Percentiles rank a stretch among this genome's conserved stretches.
Evolutionary conservation across 1,284 basidiomycete species (phyloP).

Genomic region (Cutaneotrichosporon daszewskae): DNA sequence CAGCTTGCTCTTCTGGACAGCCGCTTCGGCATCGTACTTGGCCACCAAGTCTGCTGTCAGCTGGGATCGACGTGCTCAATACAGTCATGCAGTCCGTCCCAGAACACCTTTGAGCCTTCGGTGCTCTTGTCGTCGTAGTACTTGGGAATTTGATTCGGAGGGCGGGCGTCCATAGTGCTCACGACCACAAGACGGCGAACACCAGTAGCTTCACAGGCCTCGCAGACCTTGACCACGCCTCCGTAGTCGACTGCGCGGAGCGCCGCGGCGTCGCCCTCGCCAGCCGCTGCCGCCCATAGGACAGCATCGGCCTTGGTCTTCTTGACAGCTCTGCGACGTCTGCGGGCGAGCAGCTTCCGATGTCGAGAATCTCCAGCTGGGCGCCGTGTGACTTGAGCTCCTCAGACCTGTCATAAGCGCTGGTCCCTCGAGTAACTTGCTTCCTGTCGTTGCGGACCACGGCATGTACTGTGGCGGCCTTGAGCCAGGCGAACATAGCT

Average conservation of each 20-base stretch:
- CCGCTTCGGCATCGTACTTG: slow-evolving; percentile 1
- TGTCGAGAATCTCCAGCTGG: neutral
- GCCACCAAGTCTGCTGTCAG: neutral
- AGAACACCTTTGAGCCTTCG: neutral
- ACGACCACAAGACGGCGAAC: neutral
- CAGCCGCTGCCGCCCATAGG: neutral
- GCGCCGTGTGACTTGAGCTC: slow-evolving; percentile 1
- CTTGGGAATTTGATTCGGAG: neutral
- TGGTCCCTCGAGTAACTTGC: neutral
- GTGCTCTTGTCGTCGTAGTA: neutral
- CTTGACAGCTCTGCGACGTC: neutral
- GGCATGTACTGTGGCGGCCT: no score
- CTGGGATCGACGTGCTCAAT: no score
- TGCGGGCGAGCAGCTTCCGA: neutral
- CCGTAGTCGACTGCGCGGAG: slow-evolving; percentile 4
- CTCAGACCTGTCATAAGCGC: neutral
- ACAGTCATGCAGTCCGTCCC: neutral
- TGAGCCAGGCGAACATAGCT: no score
- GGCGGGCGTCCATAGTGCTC: neutral
- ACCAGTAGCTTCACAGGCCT: neutral
- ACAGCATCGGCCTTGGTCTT: neutral
- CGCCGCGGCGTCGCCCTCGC: neutral
- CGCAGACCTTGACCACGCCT: slow-evolving; percentile 1
- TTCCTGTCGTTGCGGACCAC: slow-evolving; percentile 3
- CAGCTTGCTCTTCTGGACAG: neutral